Percentiles rank a stretch among this genome's conserved stretches.
phyloP scores from a whole-genome alignment of 2,329 filamentous ascomycete genomes.

The Dothistroma septosporum region DNA sequence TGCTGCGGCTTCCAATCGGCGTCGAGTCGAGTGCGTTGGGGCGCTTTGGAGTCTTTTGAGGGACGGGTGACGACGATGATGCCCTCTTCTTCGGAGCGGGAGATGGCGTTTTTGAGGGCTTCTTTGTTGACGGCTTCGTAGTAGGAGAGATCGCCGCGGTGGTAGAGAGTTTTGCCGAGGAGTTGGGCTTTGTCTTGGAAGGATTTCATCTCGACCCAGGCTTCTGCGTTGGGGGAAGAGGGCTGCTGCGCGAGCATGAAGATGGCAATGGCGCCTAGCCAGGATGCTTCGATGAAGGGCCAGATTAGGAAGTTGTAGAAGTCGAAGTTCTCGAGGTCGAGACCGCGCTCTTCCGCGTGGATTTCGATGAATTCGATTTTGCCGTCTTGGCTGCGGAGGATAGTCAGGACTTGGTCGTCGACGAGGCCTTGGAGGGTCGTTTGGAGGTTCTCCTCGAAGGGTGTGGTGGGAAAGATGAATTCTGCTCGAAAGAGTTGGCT shows the following conservation, averaged over 20 bases:
- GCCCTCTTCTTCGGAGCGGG: constrained; percentile 82
- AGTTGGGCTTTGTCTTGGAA: constrained; percentile 66
- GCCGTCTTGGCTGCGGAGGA: constrained; percentile 54
- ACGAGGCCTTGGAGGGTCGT: constrained; percentile 75
- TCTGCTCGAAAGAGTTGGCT: constrained; percentile 92
- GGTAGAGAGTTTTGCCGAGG: constrained; percentile 93
- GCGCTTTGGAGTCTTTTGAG: constrained; percentile 50
- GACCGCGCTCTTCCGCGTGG: constrained; percentile 67
- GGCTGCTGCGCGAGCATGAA: constrained; percentile 60
- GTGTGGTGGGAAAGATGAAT: constrained; percentile 92
- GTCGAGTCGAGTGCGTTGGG: constrained; percentile 62
- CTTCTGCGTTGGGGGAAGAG: constrained; percentile 39
- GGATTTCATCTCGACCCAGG: constrained; percentile 59
- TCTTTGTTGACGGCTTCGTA: constrained; percentile 99
- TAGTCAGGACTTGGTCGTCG: constrained; percentile 68
- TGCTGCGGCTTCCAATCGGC: constrained; percentile 54
- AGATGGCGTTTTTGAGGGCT: constrained; percentile 88
- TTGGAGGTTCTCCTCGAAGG: constrained; percentile 73
- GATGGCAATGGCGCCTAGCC: constrained; percentile 84
- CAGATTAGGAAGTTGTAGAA: constrained; percentile 99
- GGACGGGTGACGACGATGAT: constrained; percentile 71
- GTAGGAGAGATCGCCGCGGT: constrained; percentile 94
- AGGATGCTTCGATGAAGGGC: constrained; percentile 94
- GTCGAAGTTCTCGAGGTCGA: constrained; percentile 89
- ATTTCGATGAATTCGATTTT: constrained; percentile 67